Evolutionary conservation across 2,329 filamentous ascomycete genomes (phyloP).

Genomic region (Cytospora schulzeri): DNA sequence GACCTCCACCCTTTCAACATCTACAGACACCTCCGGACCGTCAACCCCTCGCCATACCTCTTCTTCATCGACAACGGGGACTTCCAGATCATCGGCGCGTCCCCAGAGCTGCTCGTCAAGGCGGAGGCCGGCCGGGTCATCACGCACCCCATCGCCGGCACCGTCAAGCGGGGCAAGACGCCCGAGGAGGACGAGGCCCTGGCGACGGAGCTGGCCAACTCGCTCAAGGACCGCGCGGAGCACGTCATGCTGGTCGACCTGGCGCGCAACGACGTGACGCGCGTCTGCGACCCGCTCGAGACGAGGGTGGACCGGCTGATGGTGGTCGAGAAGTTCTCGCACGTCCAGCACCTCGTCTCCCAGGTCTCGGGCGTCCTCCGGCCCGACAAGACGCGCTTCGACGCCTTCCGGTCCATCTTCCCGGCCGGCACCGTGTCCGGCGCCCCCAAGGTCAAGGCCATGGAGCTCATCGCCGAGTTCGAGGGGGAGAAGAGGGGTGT

Average conservation of each 20-base stretch:
- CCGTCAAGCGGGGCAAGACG: constrained; percentile 82
- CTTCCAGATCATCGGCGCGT: constrained; percentile 94
- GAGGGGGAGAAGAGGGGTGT: constrained; percentile 93
- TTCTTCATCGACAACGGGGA: constrained; percentile 92
- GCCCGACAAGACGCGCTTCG: constrained; percentile 82
- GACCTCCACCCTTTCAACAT: constrained; percentile 96
- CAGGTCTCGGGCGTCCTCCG: constrained; percentile 92
- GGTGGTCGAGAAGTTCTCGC: constrained; percentile 92
- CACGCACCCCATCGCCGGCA: constrained; percentile 96
- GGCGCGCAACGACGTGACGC: constrained; percentile 94
- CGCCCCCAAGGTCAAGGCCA: constrained; percentile 92
- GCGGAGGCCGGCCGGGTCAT: constrained; percentile 84
- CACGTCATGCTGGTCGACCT: constrained; percentile 98
- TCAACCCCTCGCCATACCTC: constrained; percentile 95
- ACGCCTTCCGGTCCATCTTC: constrained; percentile 95
- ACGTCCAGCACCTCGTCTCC: constrained; percentile 95
- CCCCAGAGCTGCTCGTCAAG: constrained; percentile 92
- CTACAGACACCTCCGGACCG: constrained; percentile 92
- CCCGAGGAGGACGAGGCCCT: constrained; percentile 79
- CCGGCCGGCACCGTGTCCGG: constrained; percentile 94
- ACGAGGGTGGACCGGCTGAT: constrained; percentile 92
- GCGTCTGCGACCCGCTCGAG: constrained; percentile 86
- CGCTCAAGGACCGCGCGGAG: constrained; percentile 88
- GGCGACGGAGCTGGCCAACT: constrained; percentile 74
- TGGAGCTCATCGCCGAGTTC: constrained; percentile 95